These are phyloP conservation scores for Achaetomiella virescens DNA, from an alignment of 495 filamentous ascomycete species.

Conservation along the genomic window DNA sequence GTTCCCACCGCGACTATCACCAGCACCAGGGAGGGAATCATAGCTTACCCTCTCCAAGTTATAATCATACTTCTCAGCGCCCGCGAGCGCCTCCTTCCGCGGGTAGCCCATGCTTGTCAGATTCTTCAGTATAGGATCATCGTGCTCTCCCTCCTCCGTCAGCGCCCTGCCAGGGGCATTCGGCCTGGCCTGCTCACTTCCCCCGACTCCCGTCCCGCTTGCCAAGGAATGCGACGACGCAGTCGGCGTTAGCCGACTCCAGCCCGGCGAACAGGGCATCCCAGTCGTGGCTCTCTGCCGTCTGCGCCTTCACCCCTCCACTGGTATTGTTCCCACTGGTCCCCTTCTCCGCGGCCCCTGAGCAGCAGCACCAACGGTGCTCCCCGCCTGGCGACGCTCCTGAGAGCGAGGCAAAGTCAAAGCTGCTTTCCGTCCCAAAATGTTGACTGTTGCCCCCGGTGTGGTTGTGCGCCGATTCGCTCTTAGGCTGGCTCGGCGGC, in stretches of 20 bases:
- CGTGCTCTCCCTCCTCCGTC: constrained; percentile 68
- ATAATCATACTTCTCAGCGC: constrained; percentile 91
- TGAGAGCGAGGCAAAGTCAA: constrained; percentile 42
- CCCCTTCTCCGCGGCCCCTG: too few relatives aligned
- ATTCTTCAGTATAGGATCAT: constrained; percentile 87
- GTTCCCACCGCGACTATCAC: neutral
- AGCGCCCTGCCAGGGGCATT: constrained; percentile 56
- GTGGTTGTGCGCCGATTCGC: constrained; percentile 35
- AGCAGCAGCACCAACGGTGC: constrained; percentile 50
- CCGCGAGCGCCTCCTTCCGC: constrained; percentile 64
- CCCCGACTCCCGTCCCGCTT: neutral
- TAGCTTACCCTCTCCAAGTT: constrained; percentile 82
- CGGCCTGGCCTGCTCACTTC: constrained; percentile 19
- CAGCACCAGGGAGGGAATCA: neutral
- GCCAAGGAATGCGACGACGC: constrained; percentile 21
- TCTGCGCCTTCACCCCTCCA: neutral
- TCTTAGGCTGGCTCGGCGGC: constrained; percentile 48
- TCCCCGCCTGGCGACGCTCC: constrained; percentile 40
- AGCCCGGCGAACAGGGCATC: constrained; percentile 87
- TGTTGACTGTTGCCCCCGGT: constrained; percentile 19
- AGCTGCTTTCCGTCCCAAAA: constrained; percentile 44
- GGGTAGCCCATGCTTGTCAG: constrained; percentile 89
- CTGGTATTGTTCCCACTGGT: too few relatives aligned
- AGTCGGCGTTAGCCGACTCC: constrained; percentile 26
- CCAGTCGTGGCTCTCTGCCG: constrained; percentile 69